Evolutionary conservation across 148 eudicot species (phyloP), one percentile per base, ranked within the genome.

Genomic region (Silene conica): DNA sequence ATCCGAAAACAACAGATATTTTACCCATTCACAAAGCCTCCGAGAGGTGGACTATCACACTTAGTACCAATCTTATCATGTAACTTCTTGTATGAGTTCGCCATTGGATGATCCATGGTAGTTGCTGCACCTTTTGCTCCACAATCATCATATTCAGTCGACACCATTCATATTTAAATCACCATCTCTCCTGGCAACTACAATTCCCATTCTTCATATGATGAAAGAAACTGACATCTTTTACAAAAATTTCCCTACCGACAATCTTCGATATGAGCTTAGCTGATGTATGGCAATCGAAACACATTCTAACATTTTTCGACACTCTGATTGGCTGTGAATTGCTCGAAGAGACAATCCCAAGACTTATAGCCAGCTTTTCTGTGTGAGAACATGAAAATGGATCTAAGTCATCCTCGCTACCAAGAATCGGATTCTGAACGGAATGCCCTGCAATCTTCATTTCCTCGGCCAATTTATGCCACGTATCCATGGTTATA

Each of bases 141-240:
- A n/a, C n/a, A n/a, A n/a, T n/a, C n/a, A n/a, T n/a, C n/a, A n/a
- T n/a, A n/a, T n/a, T n/a, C n/a, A n/a, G n/a, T n/a, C n/a, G n/a
- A n/a, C n/a, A n/a, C n/a, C n/a, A n/a, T n/a, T n/a, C 65, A 61
- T 26, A 38, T 38, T 38, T 38, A 3, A 23, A n/a, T 81, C 63
- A 75, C 84, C 79, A 78, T 60, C 74, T 75, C 26, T 72, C 84
- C 43, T 73, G 75, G 61, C 82, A 82, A 58, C 84, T 78, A 38
- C 84, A 82, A 22, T 22, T 65, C 15, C 76, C 81, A 71, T 75
- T 77, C 81, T 75, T 78, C 60, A 82, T 74, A 82, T 74, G 79
- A 38, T 82, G 84, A 72, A 45, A 74, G 34, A 78, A 77, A 52
- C 84, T 67, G n/a, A 74, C 76, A 74, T 82, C 84, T 59, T 74